These are phyloP conservation scores for Mycena sp. DNA, from an alignment of 1,284 basidiomycete genomes.

Conservation along the genomic window DNA sequence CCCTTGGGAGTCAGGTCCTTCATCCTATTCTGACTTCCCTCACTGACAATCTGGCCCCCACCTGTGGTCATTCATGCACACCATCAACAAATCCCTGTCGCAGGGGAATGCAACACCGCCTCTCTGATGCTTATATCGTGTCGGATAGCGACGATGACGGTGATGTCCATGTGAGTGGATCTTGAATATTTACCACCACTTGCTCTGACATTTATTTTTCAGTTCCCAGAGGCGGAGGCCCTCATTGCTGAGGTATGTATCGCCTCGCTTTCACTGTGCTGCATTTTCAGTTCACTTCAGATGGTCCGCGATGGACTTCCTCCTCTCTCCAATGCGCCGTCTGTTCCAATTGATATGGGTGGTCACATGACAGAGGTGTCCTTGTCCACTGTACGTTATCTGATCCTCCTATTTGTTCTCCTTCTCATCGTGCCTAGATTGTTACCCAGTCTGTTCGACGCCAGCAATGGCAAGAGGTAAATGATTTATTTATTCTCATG, in stretches of 20 bases:
- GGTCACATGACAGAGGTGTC: not conserved
- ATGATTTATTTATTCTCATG: no score
- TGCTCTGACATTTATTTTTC: not conserved
- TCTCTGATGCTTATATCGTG: not conserved
- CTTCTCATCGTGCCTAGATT: not conserved
- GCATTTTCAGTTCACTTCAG: not conserved
- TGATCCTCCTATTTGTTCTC: not conserved
- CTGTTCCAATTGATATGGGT: not conserved
- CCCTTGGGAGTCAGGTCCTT: not conserved
- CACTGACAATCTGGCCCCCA: not conserved
- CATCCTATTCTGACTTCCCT: not conserved
- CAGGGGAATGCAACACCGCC: no score
- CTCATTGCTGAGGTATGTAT: not conserved
- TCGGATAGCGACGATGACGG: slow-evolving; percentile 2
- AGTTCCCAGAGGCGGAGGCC: not conserved
- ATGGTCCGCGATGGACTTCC: not conserved
- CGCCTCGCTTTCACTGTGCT: not conserved
- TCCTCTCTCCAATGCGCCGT: not conserved
- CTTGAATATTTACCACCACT: not conserved
- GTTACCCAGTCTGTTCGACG: not conserved
- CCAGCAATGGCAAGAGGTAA: slow-evolving; percentile 9
- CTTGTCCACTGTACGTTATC: not conserved
- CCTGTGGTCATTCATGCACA: not conserved
- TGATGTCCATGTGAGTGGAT: no score
- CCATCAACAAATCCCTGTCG: not conserved